Conservation (phyloP, 805 yeast species). For the Candida vaughaniae region DNA sequence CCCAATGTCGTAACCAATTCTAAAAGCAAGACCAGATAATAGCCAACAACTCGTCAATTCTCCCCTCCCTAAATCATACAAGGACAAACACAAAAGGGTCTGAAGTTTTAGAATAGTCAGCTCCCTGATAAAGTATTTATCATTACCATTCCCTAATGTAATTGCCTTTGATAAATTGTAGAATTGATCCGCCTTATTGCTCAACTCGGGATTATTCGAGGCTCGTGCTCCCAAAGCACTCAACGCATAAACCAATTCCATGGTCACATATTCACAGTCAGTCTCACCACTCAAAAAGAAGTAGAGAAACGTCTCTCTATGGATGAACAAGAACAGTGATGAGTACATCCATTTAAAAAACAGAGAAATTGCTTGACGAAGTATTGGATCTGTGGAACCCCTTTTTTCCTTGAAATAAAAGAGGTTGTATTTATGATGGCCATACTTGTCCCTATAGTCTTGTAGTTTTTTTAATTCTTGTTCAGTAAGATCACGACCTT, state of each 20-base stretch:
- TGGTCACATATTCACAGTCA: conserved; percentile 13
- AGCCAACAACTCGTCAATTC: conserved; percentile 16
- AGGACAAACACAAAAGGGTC: conserved; percentile 13
- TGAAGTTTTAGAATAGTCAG: conserved; percentile 12
- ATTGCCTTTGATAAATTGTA: conserved; percentile 6
- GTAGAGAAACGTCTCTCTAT: conserved; percentile 12
- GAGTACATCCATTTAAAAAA: conserved; percentile 13
- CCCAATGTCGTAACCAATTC: conserved; percentile 16
- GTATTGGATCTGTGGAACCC: neutral
- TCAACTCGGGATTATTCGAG: conserved; percentile 2
- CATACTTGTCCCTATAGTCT: conserved; percentile 5
- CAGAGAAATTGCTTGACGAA: conserved; percentile 8
- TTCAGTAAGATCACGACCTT: neutral
- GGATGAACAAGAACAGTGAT: conserved; percentile 10
- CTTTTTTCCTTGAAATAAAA: conserved; percentile 7
- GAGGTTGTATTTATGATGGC: conserved; percentile 3
- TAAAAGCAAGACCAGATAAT: conserved; percentile 15
- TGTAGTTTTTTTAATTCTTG: conserved; percentile 4
- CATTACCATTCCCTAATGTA: conserved; percentile 6
- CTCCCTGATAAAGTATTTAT: conserved; percentile 5
- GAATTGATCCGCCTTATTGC: conserved; percentile 9
- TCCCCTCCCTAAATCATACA: conserved; percentile 15
- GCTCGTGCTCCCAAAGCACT: conserved; percentile 12
- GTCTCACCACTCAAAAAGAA: conserved; percentile 15
- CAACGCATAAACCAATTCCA: conserved; percentile 9